phyloP scores from a whole-genome alignment of 225 moss, liverwort and hornwort species.

The Neckera pumila region DNA sequence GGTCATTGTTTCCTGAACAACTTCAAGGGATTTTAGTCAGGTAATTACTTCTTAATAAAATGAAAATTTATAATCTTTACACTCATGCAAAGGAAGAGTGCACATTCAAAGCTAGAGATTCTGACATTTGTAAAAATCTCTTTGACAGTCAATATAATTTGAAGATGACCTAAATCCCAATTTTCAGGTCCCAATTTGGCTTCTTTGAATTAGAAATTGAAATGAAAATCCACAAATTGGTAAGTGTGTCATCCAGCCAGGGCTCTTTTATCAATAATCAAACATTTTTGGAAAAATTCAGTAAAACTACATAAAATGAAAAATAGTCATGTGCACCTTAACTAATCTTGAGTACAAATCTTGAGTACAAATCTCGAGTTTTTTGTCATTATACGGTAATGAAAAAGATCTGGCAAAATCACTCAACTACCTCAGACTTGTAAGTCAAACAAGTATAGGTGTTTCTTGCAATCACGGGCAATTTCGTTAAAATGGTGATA shows the following conservation, averaged over 20 bases:
- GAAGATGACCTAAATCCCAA: neutral
- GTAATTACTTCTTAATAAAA: neutral
- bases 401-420: neutral
- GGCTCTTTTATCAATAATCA: neutral
- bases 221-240: neutral
- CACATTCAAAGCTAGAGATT: neutral
- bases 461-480: neutral
- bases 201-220: neutral
- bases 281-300: neutral
- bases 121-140: neutral
- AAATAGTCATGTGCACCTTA: too few species aligned
- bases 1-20: neutral
- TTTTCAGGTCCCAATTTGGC: too few species aligned
- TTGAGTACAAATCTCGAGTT: neutral
- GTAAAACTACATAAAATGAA: neutral
- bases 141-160: neutral
- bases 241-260: neutral
- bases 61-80: neutral
- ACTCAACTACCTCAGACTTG: neutral
- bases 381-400: neutral
- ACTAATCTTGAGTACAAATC: neutral
- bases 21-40: neutral
- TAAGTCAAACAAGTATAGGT: neutral
- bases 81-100: neutral
- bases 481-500: too few species aligned